Base-by-base conservation (phyloP, 495 filamentous ascomycete species). In the Glutinoglossum americanum region DNA sequence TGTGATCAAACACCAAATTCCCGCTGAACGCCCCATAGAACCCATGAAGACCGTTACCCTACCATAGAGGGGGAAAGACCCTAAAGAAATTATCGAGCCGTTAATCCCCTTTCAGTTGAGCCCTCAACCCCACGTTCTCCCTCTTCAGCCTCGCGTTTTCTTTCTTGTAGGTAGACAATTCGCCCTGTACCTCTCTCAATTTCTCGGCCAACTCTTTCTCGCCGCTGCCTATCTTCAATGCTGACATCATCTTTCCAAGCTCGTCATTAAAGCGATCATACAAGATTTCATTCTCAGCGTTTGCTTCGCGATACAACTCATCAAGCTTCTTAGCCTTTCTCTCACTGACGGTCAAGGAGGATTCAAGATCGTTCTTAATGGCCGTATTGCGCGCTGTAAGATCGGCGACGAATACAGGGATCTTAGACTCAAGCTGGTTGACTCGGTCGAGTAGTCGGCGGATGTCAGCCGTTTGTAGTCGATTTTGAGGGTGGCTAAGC, bases 191-290 rank as follows among this genome's bases (percentile, higher is more conserved):
- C 56, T 81, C 82, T 61, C 74, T 77, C 61, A 95, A 63, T 63
- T 80, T 75, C n/a, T 66, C 70, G 63, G 83, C 70, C 58, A 93
- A 62, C 61, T 87, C 84, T 60, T 85, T 82, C 62, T 85, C 84
- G 0, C 79, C 84, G 39, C 82, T 83, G 25, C 83, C 80, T 5
- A 76, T 75, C 64, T 82, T 83, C 35, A 92, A 75, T 9, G 81
- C 83, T 63, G 78, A 82, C 21, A 86, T 73, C 56, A 96, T 83
- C 72, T 86, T 89, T 56, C 77, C 84, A 51, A 98, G 70, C 66
- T 98, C 92, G 26, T 79, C 76, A 62, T 96, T 95, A 72, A 96
- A 95, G 61, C 83, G 84, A 62, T 89, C 85, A 66, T 96, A 96
- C 41, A 96, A 73, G 53, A 92, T 79, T 69, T 96, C 90, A 61